Base-by-base conservation (phyloP, 306 rosid species). In the Trifolium fragiferum region DNA sequence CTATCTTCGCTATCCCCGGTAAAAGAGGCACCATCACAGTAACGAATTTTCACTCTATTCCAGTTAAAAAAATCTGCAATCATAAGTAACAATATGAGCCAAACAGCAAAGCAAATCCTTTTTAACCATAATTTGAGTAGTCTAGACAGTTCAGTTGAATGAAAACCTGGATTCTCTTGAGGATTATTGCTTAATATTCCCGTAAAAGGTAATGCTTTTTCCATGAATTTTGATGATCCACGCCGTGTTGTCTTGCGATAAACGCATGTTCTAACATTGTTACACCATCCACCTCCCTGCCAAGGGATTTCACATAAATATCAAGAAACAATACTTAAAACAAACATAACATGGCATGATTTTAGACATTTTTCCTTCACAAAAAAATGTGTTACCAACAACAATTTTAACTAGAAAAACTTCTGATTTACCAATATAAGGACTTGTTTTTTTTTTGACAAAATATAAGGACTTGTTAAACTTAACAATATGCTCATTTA, bases 221-320 rank as follows among this genome's bases (percentile, higher is more conserved):
- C 98, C 98, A 91, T 94, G 83, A 37, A 91, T 13, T 23, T 47
- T 23, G 97, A 88, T 16, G 97, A 94, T 63, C 98, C 96, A 37
- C 87, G 88, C 60, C 87, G 68, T 14, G 96, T 72, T 54, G 58
- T 94, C 87, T 87, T 90, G 43, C 96, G 96, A 67, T 78, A 94
- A 35, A 88, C 86, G 27, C 98, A 91, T 68, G 79, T 67, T 79
- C 86, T 90, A 43, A 90, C 23, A 55, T 75, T 78, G 76, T 90
- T 91, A 81, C 97, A 90, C 98, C 97, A 94, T 57, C 96, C 98
- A 69, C 98, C 98, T 50, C 98, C 98, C 97, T 91, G 92, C 69
- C 88, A 87, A 60, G 76, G 50, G 51, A 84, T 86, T 66, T 20
- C 73, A 62, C 35, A 73, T 30, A 15, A 75, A 69, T 68, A 75